Percentiles rank a stretch among this genome's conserved stretches.
These are phyloP conservation scores for Naematelia encephala DNA, from an alignment of 768 basidiomycete species.

Conservation along the genomic window DNA sequence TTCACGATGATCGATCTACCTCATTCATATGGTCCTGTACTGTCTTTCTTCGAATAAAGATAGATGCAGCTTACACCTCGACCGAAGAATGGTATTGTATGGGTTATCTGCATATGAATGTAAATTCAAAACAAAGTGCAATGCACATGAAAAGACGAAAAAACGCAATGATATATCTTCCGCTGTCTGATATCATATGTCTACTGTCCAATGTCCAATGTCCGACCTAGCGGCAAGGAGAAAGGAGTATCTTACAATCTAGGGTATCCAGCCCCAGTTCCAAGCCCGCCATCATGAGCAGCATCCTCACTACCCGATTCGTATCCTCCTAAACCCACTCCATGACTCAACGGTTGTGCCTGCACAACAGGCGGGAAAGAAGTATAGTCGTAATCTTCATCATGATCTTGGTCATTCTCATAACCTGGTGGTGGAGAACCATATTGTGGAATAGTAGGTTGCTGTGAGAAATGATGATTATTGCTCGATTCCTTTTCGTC, in stretches of 20 bases:
- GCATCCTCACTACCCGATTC: slow-evolving; percentile 16
- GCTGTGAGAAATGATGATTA: neutral
- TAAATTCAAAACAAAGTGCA: too few species aligned
- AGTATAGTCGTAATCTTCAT: slow-evolving; percentile 25
- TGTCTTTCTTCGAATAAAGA: too few species aligned
- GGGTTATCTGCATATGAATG: too few species aligned
- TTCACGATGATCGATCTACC: too few species aligned
- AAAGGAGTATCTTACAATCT: neutral
- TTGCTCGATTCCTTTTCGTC: slow-evolving; percentile 13
- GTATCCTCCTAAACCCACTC: slow-evolving; percentile 4
- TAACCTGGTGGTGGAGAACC: neutral
- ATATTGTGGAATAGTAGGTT: neutral
- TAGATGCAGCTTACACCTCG: too few species aligned
- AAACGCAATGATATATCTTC: neutral
- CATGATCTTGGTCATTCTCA: slow-evolving; percentile 16
- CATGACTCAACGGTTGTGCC: slow-evolving; percentile 5
- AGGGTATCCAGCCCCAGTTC: neutral
- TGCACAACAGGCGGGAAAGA: slow-evolving; percentile 30
- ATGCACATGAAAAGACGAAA: neutral
- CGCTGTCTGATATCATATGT: too few species aligned
- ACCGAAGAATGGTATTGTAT: too few species aligned
- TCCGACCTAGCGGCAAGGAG: too few species aligned
- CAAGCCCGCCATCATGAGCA: too few species aligned
- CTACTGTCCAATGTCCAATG: neutral
- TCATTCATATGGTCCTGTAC: too few species aligned